Percentiles rank a stretch among this genome's conserved stretches.
Conservation (phyloP, 2,329 filamentous ascomycete species). For the Paracoccidioides brasiliensis region DNA sequence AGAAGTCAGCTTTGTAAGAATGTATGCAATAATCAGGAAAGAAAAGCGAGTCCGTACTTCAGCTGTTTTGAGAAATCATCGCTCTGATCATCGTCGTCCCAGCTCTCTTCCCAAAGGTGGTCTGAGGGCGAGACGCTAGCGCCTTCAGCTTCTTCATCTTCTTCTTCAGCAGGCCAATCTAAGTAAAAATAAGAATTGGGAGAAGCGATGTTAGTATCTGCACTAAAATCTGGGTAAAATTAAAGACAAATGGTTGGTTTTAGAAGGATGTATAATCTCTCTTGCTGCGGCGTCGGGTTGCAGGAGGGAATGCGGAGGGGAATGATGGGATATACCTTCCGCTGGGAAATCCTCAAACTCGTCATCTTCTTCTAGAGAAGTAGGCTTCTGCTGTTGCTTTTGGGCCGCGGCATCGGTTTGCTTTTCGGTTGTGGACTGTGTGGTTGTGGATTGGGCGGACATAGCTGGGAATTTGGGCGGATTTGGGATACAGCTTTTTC, state of each 20-base stretch:
- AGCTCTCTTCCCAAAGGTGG: constrained; percentile 98
- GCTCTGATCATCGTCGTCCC: constrained; percentile 95
- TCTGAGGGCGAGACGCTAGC: constrained; percentile 34
- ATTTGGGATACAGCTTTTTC: neutral
- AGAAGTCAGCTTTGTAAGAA: neutral
- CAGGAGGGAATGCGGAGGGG: neutral
- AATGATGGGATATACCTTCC: constrained; percentile 51
- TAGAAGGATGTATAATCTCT: neutral
- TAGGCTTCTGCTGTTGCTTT: constrained; percentile 48
- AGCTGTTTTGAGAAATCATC: constrained; percentile 94
- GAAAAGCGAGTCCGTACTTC: constrained; percentile 49
- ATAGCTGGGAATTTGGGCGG: constrained; percentile 22
- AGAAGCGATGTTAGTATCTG: neutral
- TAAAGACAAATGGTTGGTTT: too few species aligned
- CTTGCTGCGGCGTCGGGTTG: neutral
- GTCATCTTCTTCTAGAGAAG: constrained; percentile 85
- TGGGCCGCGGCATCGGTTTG: constrained; percentile 29
- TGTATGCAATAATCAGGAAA: neutral
- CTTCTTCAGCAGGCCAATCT: constrained; percentile 93
- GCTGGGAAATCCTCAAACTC: constrained; percentile 99
- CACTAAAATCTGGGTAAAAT: neutral
- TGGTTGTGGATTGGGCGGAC: constrained; percentile 25
- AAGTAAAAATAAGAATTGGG: constrained; percentile 4
- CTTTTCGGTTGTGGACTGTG: constrained; percentile 19
- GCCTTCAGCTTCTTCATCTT: constrained; percentile 76